Percentiles rank a stretch among this genome's conserved stretches.
These are phyloP conservation scores for Claviceps sp. DNA, from an alignment of 2,329 filamentous ascomycete species.

Conservation along the genomic window DNA sequence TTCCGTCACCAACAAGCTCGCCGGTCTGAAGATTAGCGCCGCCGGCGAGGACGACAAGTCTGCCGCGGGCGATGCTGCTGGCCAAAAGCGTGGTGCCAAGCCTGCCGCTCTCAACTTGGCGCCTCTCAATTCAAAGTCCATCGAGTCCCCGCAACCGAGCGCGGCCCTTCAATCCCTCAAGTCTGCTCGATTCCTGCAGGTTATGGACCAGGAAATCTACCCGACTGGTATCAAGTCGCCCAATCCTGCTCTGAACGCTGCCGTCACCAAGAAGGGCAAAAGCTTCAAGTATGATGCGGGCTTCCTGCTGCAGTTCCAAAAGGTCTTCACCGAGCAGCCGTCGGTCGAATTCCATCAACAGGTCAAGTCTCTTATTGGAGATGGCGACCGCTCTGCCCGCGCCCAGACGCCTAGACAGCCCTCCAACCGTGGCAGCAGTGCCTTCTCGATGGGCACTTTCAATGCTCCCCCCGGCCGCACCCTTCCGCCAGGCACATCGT, in stretches of 20 bases:
- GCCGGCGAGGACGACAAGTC: slow-evolving; percentile 16
- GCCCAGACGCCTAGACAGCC: slow-evolving; percentile 43
- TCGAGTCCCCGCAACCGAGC: slow-evolving; percentile 86
- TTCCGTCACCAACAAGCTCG: slow-evolving; percentile 34
- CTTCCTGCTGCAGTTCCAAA: slow-evolving; percentile 93
- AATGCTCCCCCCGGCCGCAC: slow-evolving; percentile 35
- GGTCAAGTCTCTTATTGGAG: slow-evolving; percentile 76
- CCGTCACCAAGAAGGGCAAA: slow-evolving; percentile 64
- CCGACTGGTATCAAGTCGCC: slow-evolving; percentile 75
- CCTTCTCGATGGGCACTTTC: slow-evolving; percentile 60
- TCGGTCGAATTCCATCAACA: slow-evolving; percentile 86
- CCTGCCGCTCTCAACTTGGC: slow-evolving; percentile 81
- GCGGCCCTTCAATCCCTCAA: slow-evolving; percentile 88
- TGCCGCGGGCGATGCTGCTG: slow-evolving; percentile 28
- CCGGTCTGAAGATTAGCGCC: slow-evolving; percentile 32
- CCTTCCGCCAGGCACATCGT: slow-evolving; percentile 64
- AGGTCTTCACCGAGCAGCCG: slow-evolving; percentile 92
- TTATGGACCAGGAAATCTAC: slow-evolving; percentile 68
- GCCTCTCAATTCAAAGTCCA: slow-evolving; percentile 63
- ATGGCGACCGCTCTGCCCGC: slow-evolving; percentile 48
- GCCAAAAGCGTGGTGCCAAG: slow-evolving; percentile 53
- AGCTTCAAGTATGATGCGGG: slow-evolving; percentile 90
- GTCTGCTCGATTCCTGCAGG: slow-evolving; percentile 75
- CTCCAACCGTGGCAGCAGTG: slow-evolving; percentile 37
- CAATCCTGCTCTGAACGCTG: slow-evolving; percentile 78